Evolutionary conservation across 192 early-diverging fungal species (phyloP).

Genomic region (Chytriomyces hyalinus): DNA sequence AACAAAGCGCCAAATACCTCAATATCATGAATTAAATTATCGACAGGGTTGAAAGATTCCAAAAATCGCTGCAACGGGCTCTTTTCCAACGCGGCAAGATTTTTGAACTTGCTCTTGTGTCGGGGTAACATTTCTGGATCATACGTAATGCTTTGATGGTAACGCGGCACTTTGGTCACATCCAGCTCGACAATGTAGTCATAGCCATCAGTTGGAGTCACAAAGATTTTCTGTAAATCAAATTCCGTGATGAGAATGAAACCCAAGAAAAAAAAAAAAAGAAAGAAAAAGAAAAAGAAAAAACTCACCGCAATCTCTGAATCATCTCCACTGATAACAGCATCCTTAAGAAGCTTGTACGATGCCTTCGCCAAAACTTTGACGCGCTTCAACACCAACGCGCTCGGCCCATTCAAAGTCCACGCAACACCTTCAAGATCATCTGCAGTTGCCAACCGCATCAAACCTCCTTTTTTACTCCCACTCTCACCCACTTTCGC

Average conservation of each 20-base stretch:
- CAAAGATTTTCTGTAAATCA: constrained; percentile 68
- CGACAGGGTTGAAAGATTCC: constrained; percentile 78
- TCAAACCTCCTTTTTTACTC: constrained; percentile 38
- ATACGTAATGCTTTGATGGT: constrained; percentile 39
- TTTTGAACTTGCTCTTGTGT: constrained; percentile 72
- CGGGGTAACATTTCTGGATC: constrained; percentile 22
- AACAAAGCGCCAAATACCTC: constrained; percentile 17
- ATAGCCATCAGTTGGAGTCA: constrained; percentile 80
- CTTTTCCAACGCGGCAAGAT: constrained; percentile 60
- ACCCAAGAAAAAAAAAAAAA: background rate
- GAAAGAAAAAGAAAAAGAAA: background rate
- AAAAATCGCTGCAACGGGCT: constrained; percentile 51
- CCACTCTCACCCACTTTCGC: constrained; percentile 50
- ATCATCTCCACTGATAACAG: constrained; percentile 41
- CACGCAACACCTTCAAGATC: constrained; percentile 68
- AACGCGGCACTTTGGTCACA: constrained; percentile 46
- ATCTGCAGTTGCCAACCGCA: constrained; percentile 71
- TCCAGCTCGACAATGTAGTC: constrained; percentile 76
- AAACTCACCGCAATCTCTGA: constrained; percentile 53
- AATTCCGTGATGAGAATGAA: background rate
- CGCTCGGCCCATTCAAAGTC: constrained; percentile 59
- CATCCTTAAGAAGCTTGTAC: constrained; percentile 55
- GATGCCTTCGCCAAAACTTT: constrained; percentile 71
- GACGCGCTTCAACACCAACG: constrained; percentile 67
- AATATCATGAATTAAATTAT: constrained; percentile 72